Conservation (phyloP, 306 rosid genomes). For the Alnus glutinosa region DNA sequence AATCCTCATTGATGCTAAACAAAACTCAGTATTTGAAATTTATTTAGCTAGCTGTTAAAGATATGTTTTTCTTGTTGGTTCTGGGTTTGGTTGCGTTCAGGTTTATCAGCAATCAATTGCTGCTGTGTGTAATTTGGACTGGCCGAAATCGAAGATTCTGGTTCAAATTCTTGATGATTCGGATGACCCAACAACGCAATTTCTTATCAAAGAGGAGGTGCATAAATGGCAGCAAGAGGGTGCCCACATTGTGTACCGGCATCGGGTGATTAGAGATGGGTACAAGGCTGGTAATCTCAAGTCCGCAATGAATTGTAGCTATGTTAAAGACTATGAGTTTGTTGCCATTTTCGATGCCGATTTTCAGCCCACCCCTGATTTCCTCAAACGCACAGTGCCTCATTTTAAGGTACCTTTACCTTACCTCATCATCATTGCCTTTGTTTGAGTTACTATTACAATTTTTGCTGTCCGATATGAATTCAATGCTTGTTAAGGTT, state of each 20-base stretch:
- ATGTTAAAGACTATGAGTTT: conserved; percentile 78
- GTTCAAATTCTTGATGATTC: conserved; percentile 92
- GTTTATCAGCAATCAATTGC: conserved; percentile 89
- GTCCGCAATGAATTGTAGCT: conserved; percentile 94
- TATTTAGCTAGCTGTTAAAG: neutral
- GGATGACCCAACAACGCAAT: conserved; percentile 72
- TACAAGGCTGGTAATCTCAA: conserved; percentile 93
- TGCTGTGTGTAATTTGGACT: conserved; percentile 81
- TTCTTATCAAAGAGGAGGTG: conserved; percentile 71
- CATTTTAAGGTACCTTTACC: conserved; percentile 68
- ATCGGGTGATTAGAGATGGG: conserved; percentile 77
- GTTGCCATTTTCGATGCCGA: conserved; percentile 90
- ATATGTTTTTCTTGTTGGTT: conserved; percentile 14
- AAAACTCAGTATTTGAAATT: neutral
- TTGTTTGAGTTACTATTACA: neutral
- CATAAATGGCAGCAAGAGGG: conserved; percentile 82
- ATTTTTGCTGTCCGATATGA: neutral
- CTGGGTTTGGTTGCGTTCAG: conserved; percentile 31
- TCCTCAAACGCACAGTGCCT: conserved; percentile 77
- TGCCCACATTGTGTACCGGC: conserved; percentile 70
- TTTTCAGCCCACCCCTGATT: conserved; percentile 85
- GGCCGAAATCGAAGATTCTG: conserved; percentile 74
- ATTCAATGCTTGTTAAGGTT: neutral
- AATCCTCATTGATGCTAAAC: neutral
- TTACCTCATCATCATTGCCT: too few species aligned